Evolutionary conservation across 2,329 filamentous ascomycete species (phyloP).

Genomic region (Pseudogymnoascus sp.): DNA sequence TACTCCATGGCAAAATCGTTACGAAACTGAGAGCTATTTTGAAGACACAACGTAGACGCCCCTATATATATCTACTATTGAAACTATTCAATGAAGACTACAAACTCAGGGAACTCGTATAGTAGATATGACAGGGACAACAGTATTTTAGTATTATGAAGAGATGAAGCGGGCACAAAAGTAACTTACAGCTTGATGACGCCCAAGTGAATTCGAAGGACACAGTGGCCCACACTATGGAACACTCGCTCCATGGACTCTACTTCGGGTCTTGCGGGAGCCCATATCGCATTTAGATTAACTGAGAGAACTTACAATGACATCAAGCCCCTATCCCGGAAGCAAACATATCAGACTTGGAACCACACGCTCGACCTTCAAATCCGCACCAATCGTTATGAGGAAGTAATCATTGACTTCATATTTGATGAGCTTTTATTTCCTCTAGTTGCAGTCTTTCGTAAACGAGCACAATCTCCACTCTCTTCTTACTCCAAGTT

Average conservation of each 20-base stretch:
- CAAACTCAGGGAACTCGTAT: background rate
- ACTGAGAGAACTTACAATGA: background rate
- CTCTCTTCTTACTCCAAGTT: constrained; percentile 7
- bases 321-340: background rate
- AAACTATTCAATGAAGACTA: background rate
- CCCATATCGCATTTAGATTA: background rate
- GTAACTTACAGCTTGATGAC: background rate
- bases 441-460: constrained; percentile 5
- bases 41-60: background rate
- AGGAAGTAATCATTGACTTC: background rate
- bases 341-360: background rate
- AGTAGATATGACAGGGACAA: background rate
- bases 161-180: background rate
- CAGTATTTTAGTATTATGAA: background rate
- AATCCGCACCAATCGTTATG: background rate
- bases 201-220: background rate
- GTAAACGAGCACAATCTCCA: background rate
- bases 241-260: background rate
- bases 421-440: constrained; percentile 6
- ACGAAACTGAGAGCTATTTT: background rate
- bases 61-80: background rate
- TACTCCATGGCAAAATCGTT: background rate
- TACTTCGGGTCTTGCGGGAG: background rate
- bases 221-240: background rate
- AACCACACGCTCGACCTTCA: background rate